Conservation (phyloP, 2,329 filamentous ascomycete species). For the Coniosporium tulheliwenetii region DNA sequence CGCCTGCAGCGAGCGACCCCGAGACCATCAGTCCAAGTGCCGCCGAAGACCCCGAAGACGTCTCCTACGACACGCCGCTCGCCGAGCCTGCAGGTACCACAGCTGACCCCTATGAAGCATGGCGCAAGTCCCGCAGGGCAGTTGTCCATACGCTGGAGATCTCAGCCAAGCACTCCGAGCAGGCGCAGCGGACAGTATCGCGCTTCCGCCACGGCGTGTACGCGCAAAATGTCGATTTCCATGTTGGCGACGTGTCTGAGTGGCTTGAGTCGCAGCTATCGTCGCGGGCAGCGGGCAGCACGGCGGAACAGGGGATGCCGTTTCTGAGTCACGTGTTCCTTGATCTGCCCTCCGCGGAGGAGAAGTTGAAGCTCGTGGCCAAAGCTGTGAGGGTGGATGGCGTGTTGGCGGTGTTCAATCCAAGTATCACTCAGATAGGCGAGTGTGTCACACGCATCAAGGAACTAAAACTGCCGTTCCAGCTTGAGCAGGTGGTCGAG, state of each 20-base stretch:
- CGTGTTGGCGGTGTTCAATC: conserved; percentile 54
- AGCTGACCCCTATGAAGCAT: conserved; percentile 13
- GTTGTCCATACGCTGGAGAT: conserved; percentile 64
- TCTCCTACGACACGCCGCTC: neutral
- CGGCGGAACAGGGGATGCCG: conserved; percentile 1
- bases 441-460: conserved; percentile 43
- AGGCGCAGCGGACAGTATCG: conserved; percentile 48
- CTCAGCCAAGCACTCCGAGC: conserved; percentile 42
- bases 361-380: conserved; percentile 33
- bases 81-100: neutral
- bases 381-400: conserved; percentile 49
- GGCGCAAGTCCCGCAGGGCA: conserved; percentile 38
- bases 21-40: neutral
- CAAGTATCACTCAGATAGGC: conserved; percentile 63
- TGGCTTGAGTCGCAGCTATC: neutral
- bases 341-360: conserved; percentile 52
- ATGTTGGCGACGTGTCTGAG: conserved; percentile 45
- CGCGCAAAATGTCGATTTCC: conserved; percentile 54
- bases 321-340: conserved; percentile 60
- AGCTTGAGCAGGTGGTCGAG: conserved; percentile 45
- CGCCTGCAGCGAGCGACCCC: neutral
- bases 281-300: neutral
- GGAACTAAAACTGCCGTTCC: conserved; percentile 37
- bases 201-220: conserved; percentile 59
- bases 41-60: neutral